Percentiles rank a stretch among this genome's conserved stretches.
These are phyloP conservation scores for Rasamsonia emersonii DNA, from an alignment of 2,329 filamentous ascomycete genomes.

Conservation along the genomic window DNA sequence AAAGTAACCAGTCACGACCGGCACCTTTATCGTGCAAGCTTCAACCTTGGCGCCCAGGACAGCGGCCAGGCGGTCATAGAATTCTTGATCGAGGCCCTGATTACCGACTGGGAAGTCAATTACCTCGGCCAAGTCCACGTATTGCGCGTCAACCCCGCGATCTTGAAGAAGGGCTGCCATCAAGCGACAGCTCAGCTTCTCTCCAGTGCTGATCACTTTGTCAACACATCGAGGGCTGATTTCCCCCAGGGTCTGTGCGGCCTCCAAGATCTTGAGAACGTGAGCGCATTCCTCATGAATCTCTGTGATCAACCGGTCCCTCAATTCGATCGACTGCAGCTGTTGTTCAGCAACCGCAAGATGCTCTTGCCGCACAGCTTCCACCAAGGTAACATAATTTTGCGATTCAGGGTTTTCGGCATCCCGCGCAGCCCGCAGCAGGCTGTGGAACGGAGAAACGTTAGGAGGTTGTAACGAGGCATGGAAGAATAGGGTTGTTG, in stretches of 20 bases:
- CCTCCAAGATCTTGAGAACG: conserved; percentile 64
- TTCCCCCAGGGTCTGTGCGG: conserved; percentile 54
- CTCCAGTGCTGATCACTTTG: conserved; percentile 86
- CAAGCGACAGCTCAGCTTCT: conserved; percentile 89
- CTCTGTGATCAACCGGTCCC: conserved; percentile 51
- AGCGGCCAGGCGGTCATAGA: conserved; percentile 58
- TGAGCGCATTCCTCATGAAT: conserved; percentile 73
- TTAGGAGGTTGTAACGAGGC: conserved; percentile 1
- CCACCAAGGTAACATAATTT: conserved; percentile 65
- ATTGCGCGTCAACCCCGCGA: conserved; percentile 72
- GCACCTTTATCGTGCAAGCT: conserved; percentile 59
- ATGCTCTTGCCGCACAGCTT: conserved; percentile 77
- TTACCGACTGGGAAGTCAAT: conserved; percentile 55
- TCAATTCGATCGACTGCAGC: conserved; percentile 50
- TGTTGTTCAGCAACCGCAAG: conserved; percentile 59
- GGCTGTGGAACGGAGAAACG: no score
- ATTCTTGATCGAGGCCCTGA: conserved; percentile 53
- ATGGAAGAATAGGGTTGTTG: background rate
- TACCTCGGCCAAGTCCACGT: conserved; percentile 78
- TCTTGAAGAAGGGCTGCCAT: conserved; percentile 81
- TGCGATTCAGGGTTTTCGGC: conserved; percentile 40
- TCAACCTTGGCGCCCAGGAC: conserved; percentile 56
- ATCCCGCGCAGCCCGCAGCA: conserved; percentile 42
- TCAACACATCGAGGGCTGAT: conserved; percentile 73
- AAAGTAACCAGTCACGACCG: conserved; percentile 88